These are phyloP conservation scores for Vaccinium macrocarpon DNA, from an alignment of 148 eudicot species.

Conservation along the genomic window DNA sequence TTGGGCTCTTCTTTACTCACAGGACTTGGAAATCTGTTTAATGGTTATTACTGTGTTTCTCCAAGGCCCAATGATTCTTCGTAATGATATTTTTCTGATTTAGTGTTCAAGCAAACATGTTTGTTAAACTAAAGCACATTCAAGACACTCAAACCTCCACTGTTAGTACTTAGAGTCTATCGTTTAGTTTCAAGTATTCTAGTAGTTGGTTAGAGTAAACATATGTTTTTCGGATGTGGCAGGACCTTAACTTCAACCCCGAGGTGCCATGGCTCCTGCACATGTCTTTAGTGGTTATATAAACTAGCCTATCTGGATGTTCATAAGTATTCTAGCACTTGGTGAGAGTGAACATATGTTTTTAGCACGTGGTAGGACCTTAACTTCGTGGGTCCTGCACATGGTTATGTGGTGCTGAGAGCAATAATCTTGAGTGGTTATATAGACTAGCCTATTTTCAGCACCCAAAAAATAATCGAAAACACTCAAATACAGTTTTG, in stretches of 20 bases:
- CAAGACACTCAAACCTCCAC: not conserved
- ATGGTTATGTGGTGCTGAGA: not conserved
- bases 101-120: no score
- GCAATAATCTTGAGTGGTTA: not conserved
- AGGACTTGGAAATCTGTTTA: not conserved
- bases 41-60: not conserved
- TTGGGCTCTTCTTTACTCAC: not conserved
- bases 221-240: not conserved
- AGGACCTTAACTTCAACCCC: not conserved
- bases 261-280: not conserved
- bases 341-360: not conserved
- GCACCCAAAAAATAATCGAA: not conserved
- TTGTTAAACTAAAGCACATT: not conserved
- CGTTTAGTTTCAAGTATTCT: not conserved
- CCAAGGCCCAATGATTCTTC: not conserved
- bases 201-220: not conserved
- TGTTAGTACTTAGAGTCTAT: not conserved
- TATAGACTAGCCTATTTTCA: not conserved
- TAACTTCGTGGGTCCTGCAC: not conserved
- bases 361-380: not conserved
- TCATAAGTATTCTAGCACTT: no score
- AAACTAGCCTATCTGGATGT: no score
- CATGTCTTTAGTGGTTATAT: no score
- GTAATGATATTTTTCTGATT: not conserved
- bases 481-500: not conserved